Base-by-base conservation (phyloP, 225 moss, liverwort and hornwort genomes). In the Rhytidiadelphus loreus region DNA sequence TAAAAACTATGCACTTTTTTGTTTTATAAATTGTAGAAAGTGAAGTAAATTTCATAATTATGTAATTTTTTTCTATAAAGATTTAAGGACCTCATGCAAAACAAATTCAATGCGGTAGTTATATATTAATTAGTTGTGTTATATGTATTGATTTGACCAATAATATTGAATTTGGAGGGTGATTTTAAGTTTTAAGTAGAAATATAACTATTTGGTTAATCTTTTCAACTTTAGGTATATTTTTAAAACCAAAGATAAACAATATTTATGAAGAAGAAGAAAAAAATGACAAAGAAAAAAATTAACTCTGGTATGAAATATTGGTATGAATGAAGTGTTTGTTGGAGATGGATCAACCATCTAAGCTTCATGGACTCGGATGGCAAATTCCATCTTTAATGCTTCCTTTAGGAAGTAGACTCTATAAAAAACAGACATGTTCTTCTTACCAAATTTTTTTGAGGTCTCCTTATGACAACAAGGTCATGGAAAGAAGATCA, bases 381-480 rank as follows among this genome's bases (percentile, higher is more conserved):
- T 39, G 7, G 4, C 13, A 39, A 69, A 69, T 23, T 39, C 13
- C 13, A 39, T 69, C 2, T 0, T 13, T 39, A 39, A 23, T 69
- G 24, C 39, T 2, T 13, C 1, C 0, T 0, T 39, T 39, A n/a
- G 39, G 4, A 23, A 8, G 2, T 39, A 69, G 8, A 24, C 0
- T 13, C 1, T 22, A 13, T 24, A 13, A 69, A 69, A 0, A 13
- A 39, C 4, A 65, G 0, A 65, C 52, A 52, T 52, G 16, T 52
- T 52, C 5, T 16, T 35, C 19, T 64, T 1, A 5, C 5, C 19
- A 35, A 35, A 0, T 10, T 19, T 16, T 35, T 35, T 3, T 64
- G 2, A 64, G 0, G 6, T 37, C 37, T 2, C 37, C 21, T 20
- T 65, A 33, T 35, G 2, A 9, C 20, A 37, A 20, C 0, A 1